Conservation (phyloP, 169 alveolate genomes). For the Babesia ovata region DNA sequence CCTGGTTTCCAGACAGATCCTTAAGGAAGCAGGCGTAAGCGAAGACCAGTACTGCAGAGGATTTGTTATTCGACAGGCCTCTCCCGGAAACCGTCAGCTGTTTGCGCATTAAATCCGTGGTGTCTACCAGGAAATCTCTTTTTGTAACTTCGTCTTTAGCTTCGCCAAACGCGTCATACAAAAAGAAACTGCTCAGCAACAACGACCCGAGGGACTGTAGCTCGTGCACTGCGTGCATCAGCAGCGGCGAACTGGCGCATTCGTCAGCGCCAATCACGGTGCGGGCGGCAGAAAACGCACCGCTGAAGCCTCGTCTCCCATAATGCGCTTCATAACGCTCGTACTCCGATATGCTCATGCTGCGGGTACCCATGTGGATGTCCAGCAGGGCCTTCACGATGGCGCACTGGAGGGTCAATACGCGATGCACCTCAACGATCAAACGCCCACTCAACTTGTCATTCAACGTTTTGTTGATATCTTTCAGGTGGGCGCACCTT, state of each 20-base stretch:
- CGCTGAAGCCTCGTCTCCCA: slow-evolving; percentile 1
- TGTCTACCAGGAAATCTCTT: not conserved
- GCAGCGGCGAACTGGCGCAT: slow-evolving; percentile 15
- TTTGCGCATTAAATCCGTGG: not conserved
- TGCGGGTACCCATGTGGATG: slow-evolving; percentile 34
- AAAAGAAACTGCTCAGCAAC: slow-evolving; percentile 28
- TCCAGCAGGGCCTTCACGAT: slow-evolving; percentile 25
- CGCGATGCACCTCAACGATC: slow-evolving; percentile 28
- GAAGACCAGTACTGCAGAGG: slow-evolving; percentile 5
- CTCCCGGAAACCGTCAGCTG: not conserved
- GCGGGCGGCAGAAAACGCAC: slow-evolving; percentile 14
- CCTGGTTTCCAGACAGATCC: not conserved
- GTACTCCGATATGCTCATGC: slow-evolving; percentile 20
- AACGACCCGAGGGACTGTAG: slow-evolving; percentile 27
- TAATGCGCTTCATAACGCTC: slow-evolving; percentile 27
- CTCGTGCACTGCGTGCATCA: slow-evolving; percentile 30
- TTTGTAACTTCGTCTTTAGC: not conserved
- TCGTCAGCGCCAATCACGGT: slow-evolving; percentile 24
- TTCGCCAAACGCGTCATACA: slow-evolving; percentile 3
- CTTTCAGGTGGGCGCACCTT: slow-evolving; percentile 12
- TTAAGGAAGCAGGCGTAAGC: slow-evolving; percentile 15
- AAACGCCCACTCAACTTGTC: slow-evolving; percentile 18
- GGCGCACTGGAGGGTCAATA: slow-evolving; percentile 12
- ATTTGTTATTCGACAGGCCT: not conserved
- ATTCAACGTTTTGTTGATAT: slow-evolving; percentile 7